These are phyloP conservation scores for Friedmanniomyces endolithicus DNA, from an alignment of 495 filamentous ascomycete species.

Conservation along the genomic window DNA sequence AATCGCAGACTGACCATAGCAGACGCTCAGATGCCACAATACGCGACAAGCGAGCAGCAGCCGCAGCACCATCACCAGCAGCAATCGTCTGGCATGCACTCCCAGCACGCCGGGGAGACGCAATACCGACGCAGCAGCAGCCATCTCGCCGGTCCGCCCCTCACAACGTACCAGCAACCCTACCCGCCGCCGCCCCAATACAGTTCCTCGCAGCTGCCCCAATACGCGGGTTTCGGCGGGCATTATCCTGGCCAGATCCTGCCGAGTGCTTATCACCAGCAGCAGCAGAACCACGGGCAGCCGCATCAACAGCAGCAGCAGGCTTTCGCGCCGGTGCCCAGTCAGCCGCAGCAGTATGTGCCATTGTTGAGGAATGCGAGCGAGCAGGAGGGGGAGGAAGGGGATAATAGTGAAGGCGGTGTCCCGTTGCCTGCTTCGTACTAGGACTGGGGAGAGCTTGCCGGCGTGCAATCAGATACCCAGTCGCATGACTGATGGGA, in stretches of 20 bases:
- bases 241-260: neutral
- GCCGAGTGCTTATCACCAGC: conserved; percentile 1
- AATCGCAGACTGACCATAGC: neutral
- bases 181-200: neutral
- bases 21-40: conserved; percentile 22
- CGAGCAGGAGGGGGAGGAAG: conserved; percentile 1
- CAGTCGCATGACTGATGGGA: neutral
- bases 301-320: neutral
- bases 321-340: neutral
- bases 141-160: conserved; percentile 12
- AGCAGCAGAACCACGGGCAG: neutral
- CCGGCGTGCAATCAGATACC: neutral
- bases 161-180: conserved; percentile 3
- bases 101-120: neutral
- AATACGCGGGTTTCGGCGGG: conserved; percentile 6
- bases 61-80: conserved; percentile 1
- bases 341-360: conserved; percentile 6
- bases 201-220: conserved; percentile 5
- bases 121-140: conserved; percentile 11
- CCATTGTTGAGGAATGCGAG: neutral
- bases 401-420: conserved; percentile 12
- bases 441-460: neutral
- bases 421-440: conserved; percentile 7
- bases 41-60: neutral
- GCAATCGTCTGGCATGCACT: neutral